Evolutionary conservation across 495 filamentous ascomycete species (phyloP).

Genomic region (Aspergillus heteromorphus): DNA sequence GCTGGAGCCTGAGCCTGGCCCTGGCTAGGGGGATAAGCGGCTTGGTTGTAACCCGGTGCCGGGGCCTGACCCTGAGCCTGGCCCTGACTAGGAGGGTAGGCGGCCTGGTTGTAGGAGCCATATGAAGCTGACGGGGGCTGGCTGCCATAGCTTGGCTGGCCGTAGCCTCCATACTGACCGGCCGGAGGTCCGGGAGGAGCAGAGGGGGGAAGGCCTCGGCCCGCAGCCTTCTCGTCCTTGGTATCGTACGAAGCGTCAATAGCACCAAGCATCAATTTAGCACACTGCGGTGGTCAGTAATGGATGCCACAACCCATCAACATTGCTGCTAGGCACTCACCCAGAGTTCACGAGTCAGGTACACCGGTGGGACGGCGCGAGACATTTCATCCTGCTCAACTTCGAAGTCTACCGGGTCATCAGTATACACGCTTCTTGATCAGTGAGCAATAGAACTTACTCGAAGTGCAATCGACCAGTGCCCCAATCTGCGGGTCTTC

Average conservation of each 20-base stretch:
- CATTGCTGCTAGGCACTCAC: conserved; percentile 21
- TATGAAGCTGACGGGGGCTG: conserved; percentile 13
- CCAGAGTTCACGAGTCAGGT: conserved; percentile 64
- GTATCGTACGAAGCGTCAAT: conserved; percentile 62
- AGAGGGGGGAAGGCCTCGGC: conserved; percentile 18
- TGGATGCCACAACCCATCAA: background rate
- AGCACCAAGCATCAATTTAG: conserved; percentile 66
- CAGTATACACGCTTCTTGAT: background rate
- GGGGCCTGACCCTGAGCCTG: conserved; percentile 14
- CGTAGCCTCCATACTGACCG: conserved; percentile 33
- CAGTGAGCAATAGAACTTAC: conserved; percentile 39
- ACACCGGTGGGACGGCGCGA: conserved; percentile 47
- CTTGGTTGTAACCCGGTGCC: conserved; percentile 12
- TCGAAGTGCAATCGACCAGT: conserved; percentile 68
- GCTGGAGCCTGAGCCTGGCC: conserved; percentile 14
- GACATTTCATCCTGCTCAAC: conserved; percentile 62
- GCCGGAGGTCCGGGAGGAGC: conserved; percentile 21
- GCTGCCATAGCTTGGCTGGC: conserved; percentile 17
- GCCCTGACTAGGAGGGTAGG: conserved; percentile 14
- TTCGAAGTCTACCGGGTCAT: conserved; percentile 52
- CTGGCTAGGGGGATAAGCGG: conserved; percentile 15
- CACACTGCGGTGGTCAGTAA: conserved; percentile 35
- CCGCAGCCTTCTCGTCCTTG: conserved; percentile 54
- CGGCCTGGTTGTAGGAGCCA: conserved; percentile 12
- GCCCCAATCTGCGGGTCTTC: conserved; percentile 56